These are phyloP conservation scores for Cryptococcus deneoformans DNA, from an alignment of 1,284 basidiomycete species.

Conservation along the genomic window DNA sequence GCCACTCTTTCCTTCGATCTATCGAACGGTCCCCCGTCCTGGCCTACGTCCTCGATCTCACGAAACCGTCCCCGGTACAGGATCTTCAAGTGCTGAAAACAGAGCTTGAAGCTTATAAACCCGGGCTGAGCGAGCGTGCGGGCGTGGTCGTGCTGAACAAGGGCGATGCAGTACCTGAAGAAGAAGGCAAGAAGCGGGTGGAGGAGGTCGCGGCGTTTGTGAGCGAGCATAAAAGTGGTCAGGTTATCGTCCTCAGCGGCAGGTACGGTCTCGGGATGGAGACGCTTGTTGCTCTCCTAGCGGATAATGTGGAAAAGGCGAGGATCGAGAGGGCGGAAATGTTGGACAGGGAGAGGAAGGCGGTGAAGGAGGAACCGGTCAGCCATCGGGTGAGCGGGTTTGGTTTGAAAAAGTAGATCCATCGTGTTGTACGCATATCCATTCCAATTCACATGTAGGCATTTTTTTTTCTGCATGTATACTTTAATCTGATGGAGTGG, in stretches of 20 bases:
- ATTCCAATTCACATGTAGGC: too few species aligned
- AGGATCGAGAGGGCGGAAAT: not conserved
- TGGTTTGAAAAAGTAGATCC: not conserved
- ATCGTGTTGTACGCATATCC: too few species aligned
- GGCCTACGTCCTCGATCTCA: slow-evolving; percentile 89
- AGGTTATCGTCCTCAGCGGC: slow-evolving; percentile 65
- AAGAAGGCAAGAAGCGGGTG: slow-evolving; percentile 30
- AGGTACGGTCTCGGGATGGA: slow-evolving; percentile 75
- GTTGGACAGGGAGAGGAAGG: too few species aligned
- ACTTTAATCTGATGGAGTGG: too few species aligned
- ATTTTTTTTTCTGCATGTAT: too few species aligned
- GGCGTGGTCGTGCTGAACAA: slow-evolving; percentile 91
- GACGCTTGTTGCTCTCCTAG: slow-evolving; percentile 63
- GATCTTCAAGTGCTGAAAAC: slow-evolving; percentile 69
- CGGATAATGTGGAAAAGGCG: slow-evolving; percentile 63
- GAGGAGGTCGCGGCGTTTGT: slow-evolving; percentile 48
- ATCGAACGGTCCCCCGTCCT: slow-evolving; percentile 90
- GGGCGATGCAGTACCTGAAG: slow-evolving; percentile 69
- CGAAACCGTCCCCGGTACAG: slow-evolving; percentile 64
- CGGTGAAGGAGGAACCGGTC: too few species aligned
- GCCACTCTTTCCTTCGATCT: slow-evolving; percentile 88
- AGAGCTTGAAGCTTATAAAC: slow-evolving; percentile 82
- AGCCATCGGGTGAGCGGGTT: not conserved
- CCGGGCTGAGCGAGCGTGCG: slow-evolving; percentile 70
- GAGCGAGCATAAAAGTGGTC: slow-evolving; percentile 7